These are phyloP conservation scores for Ramicandelaber brevisporus DNA, from an alignment of 192 early-diverging fungal species.

Conservation along the genomic window DNA sequence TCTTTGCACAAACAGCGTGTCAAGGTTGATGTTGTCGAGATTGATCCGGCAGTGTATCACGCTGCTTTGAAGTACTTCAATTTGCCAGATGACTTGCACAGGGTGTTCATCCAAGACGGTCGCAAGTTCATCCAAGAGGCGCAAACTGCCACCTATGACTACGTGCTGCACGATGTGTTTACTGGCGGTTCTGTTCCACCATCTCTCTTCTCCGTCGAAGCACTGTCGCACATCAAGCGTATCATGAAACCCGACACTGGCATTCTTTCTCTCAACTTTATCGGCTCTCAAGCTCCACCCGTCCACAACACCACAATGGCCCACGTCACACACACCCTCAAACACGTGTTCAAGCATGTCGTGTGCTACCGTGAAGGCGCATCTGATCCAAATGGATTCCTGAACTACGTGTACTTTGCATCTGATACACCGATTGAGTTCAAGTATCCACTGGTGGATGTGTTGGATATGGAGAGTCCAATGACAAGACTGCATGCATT, in stretches of 20 bases:
- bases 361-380: constrained; percentile 33
- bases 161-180: constrained; percentile 82
- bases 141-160: constrained; percentile 32
- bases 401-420: constrained; percentile 46
- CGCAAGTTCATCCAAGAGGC: constrained; percentile 40
- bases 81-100: constrained; percentile 20
- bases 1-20: constrained; percentile 30
- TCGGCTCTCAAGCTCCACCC: constrained; percentile 28
- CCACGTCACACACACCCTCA: constrained; percentile 33
- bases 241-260: constrained; percentile 53
- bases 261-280: constrained; percentile 69
- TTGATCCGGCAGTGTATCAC: constrained; percentile 49
- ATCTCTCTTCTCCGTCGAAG: constrained; percentile 45
- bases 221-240: constrained; percentile 26
- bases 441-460: constrained; percentile 9
- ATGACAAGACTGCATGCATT: constrained; percentile 8
- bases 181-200: constrained; percentile 60
- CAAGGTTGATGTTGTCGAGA: constrained; percentile 54
- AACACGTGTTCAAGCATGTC: constrained; percentile 34
- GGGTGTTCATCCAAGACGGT: constrained; percentile 44
- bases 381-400: constrained; percentile 13
- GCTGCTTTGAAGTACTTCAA: constrained; percentile 43
- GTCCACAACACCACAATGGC: constrained; percentile 20
- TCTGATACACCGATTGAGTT: constrained; percentile 18
- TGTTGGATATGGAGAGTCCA: constrained; percentile 10